Evolutionary conservation across 768 basidiomycete genomes (phyloP), one percentile per base, ranked within the genome.

Genomic region (Boletus tomentosulus): DNA sequence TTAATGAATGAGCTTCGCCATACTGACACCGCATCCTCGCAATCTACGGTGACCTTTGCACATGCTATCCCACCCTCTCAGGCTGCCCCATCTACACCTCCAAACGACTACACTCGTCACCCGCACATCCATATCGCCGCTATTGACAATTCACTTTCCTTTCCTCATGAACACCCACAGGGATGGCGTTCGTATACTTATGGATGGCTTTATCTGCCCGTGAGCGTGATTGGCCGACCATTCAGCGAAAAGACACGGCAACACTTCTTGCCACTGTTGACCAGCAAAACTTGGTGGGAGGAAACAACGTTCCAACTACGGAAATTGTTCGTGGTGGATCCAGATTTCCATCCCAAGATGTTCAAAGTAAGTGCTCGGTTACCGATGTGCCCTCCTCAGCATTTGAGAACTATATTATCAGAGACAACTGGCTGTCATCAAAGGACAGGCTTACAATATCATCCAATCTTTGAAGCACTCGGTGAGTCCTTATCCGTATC

Each of bases 121-220:
- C 89, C 91, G 2, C 92, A 94, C 65, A 84, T 94, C 41, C 92
- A 93, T 64, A 89, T 94, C 53, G 92, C 92, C 43, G 92, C 92
- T 10, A 96, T 96, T 57, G 93, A 95, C 65, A 95, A 95, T 68
- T 93, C 90, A 0, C 79, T 96, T 35, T 89, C 90, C 3, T 96
- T 93, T 63, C 93, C 93, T 25, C 90, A 94, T 59, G 87, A 92
- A 62, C 92, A 95, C 61, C 93, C 93, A 0, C 80, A 83, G 55
- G 92, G 83, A 30, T 84, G 81, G 82, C 78, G 84, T 37, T 85
- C 85, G 12, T 94, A 87, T 64, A 89, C 91, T 1, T 95, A 92
- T 59, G 91, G 90, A 27, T 92, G 91, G 91, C 67, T 93, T 38
- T 92, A 87, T 66, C 76, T 93, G 12, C 92, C 92, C 3, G 90